Percentiles rank a stretch among this genome's conserved stretches.
phyloP scores from a whole-genome alignment of 202 grass and related monocot genomes.

The Digitaria exilis region DNA sequence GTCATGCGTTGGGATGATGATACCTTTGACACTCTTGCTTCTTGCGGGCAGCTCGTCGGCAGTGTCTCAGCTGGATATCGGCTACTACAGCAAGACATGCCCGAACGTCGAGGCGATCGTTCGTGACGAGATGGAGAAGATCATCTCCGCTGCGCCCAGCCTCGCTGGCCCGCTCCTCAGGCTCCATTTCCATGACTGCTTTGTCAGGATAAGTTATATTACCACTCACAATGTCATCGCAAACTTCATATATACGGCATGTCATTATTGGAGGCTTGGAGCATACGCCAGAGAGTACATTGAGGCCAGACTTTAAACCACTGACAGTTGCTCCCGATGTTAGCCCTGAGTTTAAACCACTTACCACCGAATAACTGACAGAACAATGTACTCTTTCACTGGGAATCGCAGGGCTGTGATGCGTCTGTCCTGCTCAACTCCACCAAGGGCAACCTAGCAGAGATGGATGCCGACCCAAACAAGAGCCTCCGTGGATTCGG shows the following conservation, averaged over 20 bases:
- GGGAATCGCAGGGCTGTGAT: constrained; percentile 57
- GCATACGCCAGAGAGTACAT: too few species aligned
- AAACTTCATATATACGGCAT: too few species aligned
- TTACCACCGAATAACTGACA: too few species aligned
- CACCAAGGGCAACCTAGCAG: constrained; percentile 34
- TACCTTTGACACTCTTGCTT: not conserved
- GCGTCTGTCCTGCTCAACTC: constrained; percentile 67
- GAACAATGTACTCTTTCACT: not conserved
- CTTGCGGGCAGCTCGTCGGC: not conserved
- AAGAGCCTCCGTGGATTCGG: constrained; percentile 51
- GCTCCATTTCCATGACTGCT: constrained; percentile 75
- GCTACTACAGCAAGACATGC: not conserved
- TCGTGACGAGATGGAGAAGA: constrained; percentile 44
- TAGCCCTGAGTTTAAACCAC: too few species aligned
- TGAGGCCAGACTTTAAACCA: too few species aligned
- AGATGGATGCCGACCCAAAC: constrained; percentile 60
- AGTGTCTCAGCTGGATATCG: not conserved
- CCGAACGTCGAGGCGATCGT: not conserved
- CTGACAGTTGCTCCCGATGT: too few species aligned
- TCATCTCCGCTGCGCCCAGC: constrained; percentile 45
- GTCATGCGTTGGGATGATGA: not conserved
- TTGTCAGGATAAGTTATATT: constrained; percentile 45
- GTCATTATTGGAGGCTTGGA: too few species aligned
- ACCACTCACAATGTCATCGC: too few species aligned
- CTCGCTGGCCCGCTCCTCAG: constrained; percentile 49